Evolutionary conservation across 116 monocot species (phyloP).

Genomic region (Thalassia testudinum): DNA sequence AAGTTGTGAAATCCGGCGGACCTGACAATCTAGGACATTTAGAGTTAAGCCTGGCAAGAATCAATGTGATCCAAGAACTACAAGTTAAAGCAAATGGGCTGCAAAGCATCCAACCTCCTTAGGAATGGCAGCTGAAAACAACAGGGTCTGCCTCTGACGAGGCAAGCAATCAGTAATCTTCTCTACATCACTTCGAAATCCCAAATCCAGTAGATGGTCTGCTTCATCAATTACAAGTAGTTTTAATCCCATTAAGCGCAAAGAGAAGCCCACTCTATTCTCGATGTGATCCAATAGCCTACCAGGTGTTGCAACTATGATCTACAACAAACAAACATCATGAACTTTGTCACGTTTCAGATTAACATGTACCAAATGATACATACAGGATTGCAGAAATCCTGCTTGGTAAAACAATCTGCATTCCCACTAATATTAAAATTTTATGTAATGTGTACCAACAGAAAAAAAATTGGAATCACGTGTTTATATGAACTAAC

Average conservation of each 20-base stretch:
- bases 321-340: slow-evolving; percentile 16
- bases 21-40: slow-evolving; percentile 12
- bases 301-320: slow-evolving; percentile 83
- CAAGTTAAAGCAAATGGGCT: too few relatives aligned
- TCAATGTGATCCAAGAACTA: too few relatives aligned
- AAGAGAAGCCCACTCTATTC: slow-evolving; percentile 62
- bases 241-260: slow-evolving; percentile 72
- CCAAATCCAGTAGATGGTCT: slow-evolving; percentile 50
- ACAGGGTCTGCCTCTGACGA: slow-evolving; percentile 64
- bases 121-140: slow-evolving; percentile 68
- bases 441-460: too few relatives aligned
- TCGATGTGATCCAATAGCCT: slow-evolving; percentile 77
- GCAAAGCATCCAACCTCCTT: slow-evolving; percentile 33
- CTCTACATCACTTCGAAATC: slow-evolving; percentile 4
- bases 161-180: slow-evolving; percentile 58
- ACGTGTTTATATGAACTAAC: too few relatives aligned
- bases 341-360: too few relatives aligned
- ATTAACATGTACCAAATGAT: too few relatives aligned
- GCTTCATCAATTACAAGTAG: slow-evolving; percentile 76
- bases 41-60: too few relatives aligned
- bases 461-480: too few relatives aligned
- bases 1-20: slow-evolving; percentile 68
- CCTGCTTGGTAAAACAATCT: too few relatives aligned
- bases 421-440: too few relatives aligned
- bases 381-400: too few relatives aligned